Conservation (phyloP, 257 asterid genomes). For the Lantana camara region DNA sequence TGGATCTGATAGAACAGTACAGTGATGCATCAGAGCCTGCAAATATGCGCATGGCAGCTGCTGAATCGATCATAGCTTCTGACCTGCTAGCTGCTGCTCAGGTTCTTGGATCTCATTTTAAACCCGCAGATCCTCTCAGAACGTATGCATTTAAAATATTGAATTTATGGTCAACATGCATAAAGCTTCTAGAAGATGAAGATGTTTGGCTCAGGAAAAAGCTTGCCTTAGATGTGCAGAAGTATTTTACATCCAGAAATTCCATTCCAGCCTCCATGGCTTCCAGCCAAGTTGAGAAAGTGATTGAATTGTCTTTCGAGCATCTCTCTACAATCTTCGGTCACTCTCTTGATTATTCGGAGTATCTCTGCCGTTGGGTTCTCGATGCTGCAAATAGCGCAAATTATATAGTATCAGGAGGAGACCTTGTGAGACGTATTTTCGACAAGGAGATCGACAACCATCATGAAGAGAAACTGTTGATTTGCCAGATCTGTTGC, state of each 20-base stretch:
- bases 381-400: constrained; percentile 50
- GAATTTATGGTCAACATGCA: constrained; percentile 68
- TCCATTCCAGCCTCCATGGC: constrained; percentile 33
- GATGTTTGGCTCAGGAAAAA: constrained; percentile 68
- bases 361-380: constrained; percentile 72
- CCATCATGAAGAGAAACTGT: constrained; percentile 88
- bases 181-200: constrained; percentile 94
- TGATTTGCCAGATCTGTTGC: constrained; percentile 83
- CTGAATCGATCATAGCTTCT: constrained; percentile 86
- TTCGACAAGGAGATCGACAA: constrained; percentile 97
- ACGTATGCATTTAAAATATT: constrained; percentile 58
- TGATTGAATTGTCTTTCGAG: constrained; percentile 68
- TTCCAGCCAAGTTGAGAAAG: constrained; percentile 89
- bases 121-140: constrained; percentile 43
- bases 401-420: constrained; percentile 44
- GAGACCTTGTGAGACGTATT: constrained; percentile 82
- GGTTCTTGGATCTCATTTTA: constrained; percentile 48
- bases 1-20: constrained; percentile 53
- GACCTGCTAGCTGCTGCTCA: constrained; percentile 62
- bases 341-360: constrained; percentile 67
- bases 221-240: constrained; percentile 78
- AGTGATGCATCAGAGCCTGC: constrained; percentile 78
- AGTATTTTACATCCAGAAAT: constrained; percentile 39
- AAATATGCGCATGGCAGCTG: constrained; percentile 83
- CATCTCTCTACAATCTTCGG: constrained; percentile 73